Conservation (phyloP, 75 land plant species). For the Gnetum montanum region DNA sequence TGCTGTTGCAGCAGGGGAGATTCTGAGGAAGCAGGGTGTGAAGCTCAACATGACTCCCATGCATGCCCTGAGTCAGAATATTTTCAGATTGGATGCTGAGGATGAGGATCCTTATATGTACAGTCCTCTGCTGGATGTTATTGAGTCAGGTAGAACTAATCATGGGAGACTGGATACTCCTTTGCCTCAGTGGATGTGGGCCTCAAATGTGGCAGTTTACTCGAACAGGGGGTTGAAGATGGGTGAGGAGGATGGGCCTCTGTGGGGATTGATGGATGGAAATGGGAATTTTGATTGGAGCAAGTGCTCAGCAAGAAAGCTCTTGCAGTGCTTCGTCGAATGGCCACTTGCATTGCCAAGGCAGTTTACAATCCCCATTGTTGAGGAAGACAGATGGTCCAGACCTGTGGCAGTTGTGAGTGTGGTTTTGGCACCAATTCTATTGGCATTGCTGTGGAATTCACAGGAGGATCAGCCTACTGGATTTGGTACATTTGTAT, state of each 20-base stretch:
- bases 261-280: slow-evolving; percentile 80
- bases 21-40: slow-evolving; percentile 39
- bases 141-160: slow-evolving; percentile 8
- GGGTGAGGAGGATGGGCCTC: slow-evolving; percentile 11
- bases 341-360: slow-evolving; percentile 63
- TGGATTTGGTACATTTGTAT: slow-evolving; percentile 11
- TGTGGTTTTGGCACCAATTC: slow-evolving; percentile 64
- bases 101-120: slow-evolving; percentile 30
- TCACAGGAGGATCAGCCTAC: slow-evolving; percentile 15
- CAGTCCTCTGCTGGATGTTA: slow-evolving; percentile 38
- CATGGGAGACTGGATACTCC: slow-evolving; percentile 15
- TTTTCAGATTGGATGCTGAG: slow-evolving; percentile 26
- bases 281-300: slow-evolving; percentile 7
- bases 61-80: slow-evolving; percentile 35
- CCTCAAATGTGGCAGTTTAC: slow-evolving; percentile 84
- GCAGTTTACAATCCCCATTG: slow-evolving; percentile 68
- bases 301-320: slow-evolving; percentile 13
- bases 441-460: slow-evolving; percentile 62
- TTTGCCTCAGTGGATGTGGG: slow-evolving; percentile 94
- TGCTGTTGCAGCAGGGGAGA: slow-evolving; percentile 66
- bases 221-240: slow-evolving; percentile 32
- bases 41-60: slow-evolving; percentile 35
- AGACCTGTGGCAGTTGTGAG: slow-evolving; percentile 56
- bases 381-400: slow-evolving; percentile 79
- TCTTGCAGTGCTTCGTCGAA: slow-evolving; percentile 25